Evolutionary conservation across 805 yeast species (phyloP), one percentile per base, ranked within the genome.

Genomic region (Kluyveromyces wickerhamii): DNA sequence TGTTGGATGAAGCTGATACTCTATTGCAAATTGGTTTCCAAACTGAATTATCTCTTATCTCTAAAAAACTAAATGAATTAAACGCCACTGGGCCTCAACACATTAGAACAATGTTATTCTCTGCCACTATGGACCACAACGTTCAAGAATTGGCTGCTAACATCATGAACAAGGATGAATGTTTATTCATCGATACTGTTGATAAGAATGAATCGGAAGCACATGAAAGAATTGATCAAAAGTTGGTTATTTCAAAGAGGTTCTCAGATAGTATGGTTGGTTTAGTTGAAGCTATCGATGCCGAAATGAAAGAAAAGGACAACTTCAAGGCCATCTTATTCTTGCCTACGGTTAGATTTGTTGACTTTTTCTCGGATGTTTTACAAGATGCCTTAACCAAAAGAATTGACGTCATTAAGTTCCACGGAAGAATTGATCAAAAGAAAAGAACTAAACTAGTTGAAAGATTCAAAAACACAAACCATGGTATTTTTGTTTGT

Each of bases 1-100:
- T 87, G 25, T 74, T 85, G 43, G 96, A 88, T 58, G 97, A 88
- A 63, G 96, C 96, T 24, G 96, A 88, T 61, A 73, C 92, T 48
- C 62, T 88, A 34, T 67, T 88, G 40, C 92, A 81, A 56, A 77
- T 74, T 41, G 94, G 94, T 12, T 88, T 89, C 57, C 77, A 72
- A 48, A 72, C 69, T 25, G 80, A 74, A 42, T 65, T 88, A 40
- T 67, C 70, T 37, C 62, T 65, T 17, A 77, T 87, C 37, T 72
- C 80, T 28, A 60, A 62, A 9, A 55, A 49, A 24, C 59, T 84
- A 42, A 68, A 62, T 30, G 52, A 51, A 27, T 44, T 40, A 39
- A 59, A 54, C 17, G 45, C 43, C 16, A 43, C 44, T 10, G 62
- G 63, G 5, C 53, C 57, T 2, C 42, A 51, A 5, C 56, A 60